These are phyloP conservation scores for Lactifluus volemus DNA, from an alignment of 768 basidiomycete genomes.

Conservation along the genomic window DNA sequence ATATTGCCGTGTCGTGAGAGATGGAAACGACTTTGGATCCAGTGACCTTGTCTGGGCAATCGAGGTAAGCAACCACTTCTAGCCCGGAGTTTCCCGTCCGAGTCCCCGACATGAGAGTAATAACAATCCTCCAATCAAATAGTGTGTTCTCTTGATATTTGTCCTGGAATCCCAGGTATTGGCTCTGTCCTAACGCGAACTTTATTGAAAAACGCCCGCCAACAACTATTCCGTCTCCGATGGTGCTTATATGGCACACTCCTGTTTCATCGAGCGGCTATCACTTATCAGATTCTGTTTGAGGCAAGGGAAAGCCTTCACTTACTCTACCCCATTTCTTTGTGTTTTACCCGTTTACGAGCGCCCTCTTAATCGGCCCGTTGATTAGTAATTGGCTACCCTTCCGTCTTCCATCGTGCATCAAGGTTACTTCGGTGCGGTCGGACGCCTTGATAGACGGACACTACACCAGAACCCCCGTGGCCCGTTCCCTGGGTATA, in stretches of 20 bases:
- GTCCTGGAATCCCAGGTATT: not conserved
- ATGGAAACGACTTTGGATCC: not conserved
- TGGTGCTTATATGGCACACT: not conserved
- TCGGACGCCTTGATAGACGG: no score
- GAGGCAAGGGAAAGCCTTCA: not conserved
- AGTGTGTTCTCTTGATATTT: not conserved
- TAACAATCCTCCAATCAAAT: not conserved
- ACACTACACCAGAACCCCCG: no score
- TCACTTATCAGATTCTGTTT: not conserved
- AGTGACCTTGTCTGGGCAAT: not conserved
- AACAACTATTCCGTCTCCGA: not conserved
- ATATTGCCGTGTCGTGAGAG: no score
- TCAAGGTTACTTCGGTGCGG: no score
- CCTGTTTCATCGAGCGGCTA: not conserved
- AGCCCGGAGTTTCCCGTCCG: not conserved
- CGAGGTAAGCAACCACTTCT: not conserved
- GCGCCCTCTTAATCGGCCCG: no score
- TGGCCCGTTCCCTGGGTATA: no score
- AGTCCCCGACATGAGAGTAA: not conserved
- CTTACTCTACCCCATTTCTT: no score
- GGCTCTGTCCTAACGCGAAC: not conserved
- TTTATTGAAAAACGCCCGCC: not conserved
- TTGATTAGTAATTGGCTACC: no score
- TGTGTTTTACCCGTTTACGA: no score
- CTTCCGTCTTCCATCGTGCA: no score